phyloP scores from a whole-genome alignment of 768 basidiomycete genomes.

The Mrakia blollopis region DNA sequence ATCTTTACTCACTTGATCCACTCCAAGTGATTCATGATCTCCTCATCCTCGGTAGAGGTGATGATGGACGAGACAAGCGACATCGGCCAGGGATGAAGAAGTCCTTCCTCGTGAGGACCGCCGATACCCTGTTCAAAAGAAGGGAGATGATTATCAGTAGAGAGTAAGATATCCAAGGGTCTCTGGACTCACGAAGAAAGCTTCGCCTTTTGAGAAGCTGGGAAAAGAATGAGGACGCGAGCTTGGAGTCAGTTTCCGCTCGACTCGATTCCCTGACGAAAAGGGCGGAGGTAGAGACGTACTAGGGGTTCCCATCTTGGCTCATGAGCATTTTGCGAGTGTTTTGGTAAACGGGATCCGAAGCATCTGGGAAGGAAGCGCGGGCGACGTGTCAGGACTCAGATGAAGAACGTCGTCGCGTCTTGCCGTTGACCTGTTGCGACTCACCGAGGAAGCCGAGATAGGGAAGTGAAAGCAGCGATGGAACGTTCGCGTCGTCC shows the following conservation, averaged over 20 bases:
- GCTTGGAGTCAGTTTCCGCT: too few species aligned
- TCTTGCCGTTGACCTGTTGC: neutral
- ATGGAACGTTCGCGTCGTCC: conserved; percentile 83
- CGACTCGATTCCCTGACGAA: conserved; percentile 26
- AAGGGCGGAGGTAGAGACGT: conserved; percentile 55
- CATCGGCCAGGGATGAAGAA: conserved; percentile 79
- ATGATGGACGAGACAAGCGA: conserved; percentile 69
- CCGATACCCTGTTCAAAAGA: conserved; percentile 44
- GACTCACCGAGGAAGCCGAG: conserved; percentile 58
- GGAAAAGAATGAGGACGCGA: neutral
- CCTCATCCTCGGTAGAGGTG: conserved; percentile 65
- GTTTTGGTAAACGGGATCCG: conserved; percentile 52
- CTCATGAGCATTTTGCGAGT: conserved; percentile 63
- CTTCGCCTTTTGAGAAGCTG: conserved; percentile 1
- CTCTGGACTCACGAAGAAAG: neutral
- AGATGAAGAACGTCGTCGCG: too few species aligned
- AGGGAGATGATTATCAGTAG: too few species aligned
- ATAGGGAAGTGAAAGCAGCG: conserved; percentile 74
- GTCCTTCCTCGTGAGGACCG: conserved; percentile 63
- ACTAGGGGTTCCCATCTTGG: conserved; percentile 61
- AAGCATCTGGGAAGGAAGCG: neutral
- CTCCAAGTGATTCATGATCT: conserved; percentile 61
- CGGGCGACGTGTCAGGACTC: neutral
- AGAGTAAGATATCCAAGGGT: too few species aligned
- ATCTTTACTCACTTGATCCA: conserved; percentile 63